Conservation (phyloP, 805 yeast genomes). For the Saturnispora halmiae region DNA sequence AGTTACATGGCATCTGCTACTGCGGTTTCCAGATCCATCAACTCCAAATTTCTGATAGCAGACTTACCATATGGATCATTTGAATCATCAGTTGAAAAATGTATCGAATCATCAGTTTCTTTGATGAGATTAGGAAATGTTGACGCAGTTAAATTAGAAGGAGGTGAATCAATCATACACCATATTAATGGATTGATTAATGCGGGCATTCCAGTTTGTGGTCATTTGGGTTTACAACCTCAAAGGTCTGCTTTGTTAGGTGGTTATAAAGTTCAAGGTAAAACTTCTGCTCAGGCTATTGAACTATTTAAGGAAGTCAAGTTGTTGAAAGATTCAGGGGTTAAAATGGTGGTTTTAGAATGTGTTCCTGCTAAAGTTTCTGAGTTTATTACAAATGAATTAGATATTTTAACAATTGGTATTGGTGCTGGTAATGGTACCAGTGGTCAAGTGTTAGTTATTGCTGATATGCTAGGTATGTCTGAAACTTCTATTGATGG, state of each 20-base stretch:
- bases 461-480: conserved; percentile 78
- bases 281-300: conserved; percentile 43
- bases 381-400: conserved; percentile 45
- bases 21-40: conserved; percentile 67
- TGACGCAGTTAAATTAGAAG: conserved; percentile 80
- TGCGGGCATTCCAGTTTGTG: conserved; percentile 82
- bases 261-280: conserved; percentile 86
- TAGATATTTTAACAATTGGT: conserved; percentile 79
- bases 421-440: conserved; percentile 87
- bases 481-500: conserved; percentile 28
- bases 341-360: conserved; percentile 66
- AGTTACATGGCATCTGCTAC: conserved; percentile 70
- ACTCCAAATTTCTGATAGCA: conserved; percentile 58
- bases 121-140: conserved; percentile 50
- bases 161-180: conserved; percentile 50
- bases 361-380: conserved; percentile 79
- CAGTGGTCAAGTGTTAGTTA: conserved; percentile 85
- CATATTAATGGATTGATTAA: conserved; percentile 48
- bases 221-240: conserved; percentile 90
- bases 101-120: conserved; percentile 46
- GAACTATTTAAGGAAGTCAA: conserved; percentile 57
- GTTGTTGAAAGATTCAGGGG: conserved; percentile 67
- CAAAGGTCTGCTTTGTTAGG: conserved; percentile 72
- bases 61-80: conserved; percentile 88
- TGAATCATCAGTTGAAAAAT: conserved; percentile 56